A percentile compares a stretch with the other conserved stretches of the same genome.
Conservation (phyloP, 768 basidiomycete genomes). For the Serpula lacrymans region DNA sequence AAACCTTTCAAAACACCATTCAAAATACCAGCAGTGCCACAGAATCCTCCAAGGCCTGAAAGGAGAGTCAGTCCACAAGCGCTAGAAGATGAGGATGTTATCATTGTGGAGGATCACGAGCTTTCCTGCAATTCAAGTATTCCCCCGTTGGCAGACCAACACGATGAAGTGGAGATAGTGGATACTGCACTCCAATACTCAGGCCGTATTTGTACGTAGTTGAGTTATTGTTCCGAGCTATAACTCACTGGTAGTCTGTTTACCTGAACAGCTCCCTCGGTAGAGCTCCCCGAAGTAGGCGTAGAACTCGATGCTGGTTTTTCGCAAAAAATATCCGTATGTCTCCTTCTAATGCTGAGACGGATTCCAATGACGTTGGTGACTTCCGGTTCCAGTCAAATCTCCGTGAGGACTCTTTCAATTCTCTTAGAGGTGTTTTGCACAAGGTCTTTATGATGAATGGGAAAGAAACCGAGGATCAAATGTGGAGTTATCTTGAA, state of each 20-base stretch:
- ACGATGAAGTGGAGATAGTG: no score
- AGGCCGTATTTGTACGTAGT: no score
- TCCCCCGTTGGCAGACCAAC: no score
- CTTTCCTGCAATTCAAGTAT: no score
- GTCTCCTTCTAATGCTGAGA: no score
- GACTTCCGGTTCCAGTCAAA: no score
- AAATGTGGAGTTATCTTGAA: constrained; percentile 24
- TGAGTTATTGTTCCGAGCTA: no score
- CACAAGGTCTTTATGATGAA: constrained; percentile 32
- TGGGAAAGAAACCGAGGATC: constrained; percentile 13
- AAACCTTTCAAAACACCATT: constrained; percentile 52
- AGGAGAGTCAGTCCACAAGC: not conserved
- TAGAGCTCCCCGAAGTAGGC: constrained; percentile 24
- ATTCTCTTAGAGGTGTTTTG: constrained; percentile 37
- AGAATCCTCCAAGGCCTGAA: not conserved
- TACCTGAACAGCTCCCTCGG: constrained; percentile 9
- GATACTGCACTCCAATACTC: no score
- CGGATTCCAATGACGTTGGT: no score
- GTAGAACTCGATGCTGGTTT: constrained; percentile 36
- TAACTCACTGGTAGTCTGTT: no score
- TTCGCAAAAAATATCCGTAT: constrained; percentile 43
- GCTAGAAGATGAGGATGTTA: not conserved
- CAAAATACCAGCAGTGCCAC: constrained; percentile 22
- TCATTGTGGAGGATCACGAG: not conserved
- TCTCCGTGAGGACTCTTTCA: constrained; percentile 36